These are phyloP conservation scores for Pichia cactophila DNA, from an alignment of 1,139 yeast species.

Conservation along the genomic window DNA sequence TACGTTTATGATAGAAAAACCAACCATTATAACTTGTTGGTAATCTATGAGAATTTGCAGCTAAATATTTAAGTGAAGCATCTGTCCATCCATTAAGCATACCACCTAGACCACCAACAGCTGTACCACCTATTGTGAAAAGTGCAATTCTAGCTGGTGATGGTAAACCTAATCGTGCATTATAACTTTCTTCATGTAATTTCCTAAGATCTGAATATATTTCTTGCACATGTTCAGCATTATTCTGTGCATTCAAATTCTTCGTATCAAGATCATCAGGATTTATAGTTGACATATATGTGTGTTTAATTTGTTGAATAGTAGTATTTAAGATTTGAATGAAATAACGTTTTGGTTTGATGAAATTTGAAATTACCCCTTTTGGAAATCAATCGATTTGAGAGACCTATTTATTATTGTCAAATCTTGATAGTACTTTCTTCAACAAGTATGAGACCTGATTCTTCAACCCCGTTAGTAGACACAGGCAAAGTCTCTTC, in stretches of 20 bases:
- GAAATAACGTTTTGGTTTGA: too few species aligned
- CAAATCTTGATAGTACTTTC: background rate
- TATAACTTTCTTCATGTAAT: conserved; percentile 16
- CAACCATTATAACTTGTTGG: conserved; percentile 79
- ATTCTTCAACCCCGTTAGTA: conserved; percentile 4
- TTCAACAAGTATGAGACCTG: background rate
- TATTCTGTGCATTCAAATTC: conserved; percentile 17
- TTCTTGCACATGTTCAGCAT: conserved; percentile 14
- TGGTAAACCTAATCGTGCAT: conserved; percentile 34
- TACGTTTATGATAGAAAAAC: conserved; percentile 83
- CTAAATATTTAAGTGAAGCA: conserved; percentile 56
- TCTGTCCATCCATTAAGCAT: conserved; percentile 51
- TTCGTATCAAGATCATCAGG: conserved; percentile 17
- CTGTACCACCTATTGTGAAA: conserved; percentile 35
- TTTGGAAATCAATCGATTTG: background rate
- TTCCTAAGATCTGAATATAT: conserved; percentile 12
- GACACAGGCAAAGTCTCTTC: background rate
- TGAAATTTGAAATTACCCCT: background rate
- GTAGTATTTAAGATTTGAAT: too few species aligned
- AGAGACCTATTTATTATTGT: too few species aligned
- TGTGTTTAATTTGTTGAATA: too few species aligned
- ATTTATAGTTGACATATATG: conserved; percentile 7
- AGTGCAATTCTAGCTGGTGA: conserved; percentile 34
- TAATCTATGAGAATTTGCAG: conserved; percentile 76
- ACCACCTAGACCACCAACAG: conserved; percentile 58